Evolutionary conservation across 352 stramenopile species (phyloP).

Genomic region (Phytophthora chlamydospora): DNA sequence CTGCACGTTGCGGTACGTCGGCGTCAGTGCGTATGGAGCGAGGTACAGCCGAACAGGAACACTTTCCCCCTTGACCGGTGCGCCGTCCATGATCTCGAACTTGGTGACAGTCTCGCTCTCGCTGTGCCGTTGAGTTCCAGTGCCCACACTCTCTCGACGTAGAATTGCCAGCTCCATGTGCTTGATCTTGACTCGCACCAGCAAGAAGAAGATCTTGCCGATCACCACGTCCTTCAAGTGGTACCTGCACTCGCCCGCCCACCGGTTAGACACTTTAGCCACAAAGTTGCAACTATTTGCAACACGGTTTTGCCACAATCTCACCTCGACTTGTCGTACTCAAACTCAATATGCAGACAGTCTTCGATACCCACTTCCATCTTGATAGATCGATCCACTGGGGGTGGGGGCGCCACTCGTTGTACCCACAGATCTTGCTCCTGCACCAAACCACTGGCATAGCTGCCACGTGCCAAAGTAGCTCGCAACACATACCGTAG

Average conservation of each 20-base stretch:
- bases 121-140: constrained; percentile 80
- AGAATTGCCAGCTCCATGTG: constrained; percentile 99
- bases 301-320: constrained; percentile 6
- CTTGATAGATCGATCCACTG: constrained; percentile 94
- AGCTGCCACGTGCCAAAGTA: constrained; percentile 89
- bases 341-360: constrained; percentile 99
- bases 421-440: constrained; percentile 97
- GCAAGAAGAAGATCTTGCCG: constrained; percentile 98
- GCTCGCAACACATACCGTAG: constrained; percentile 97
- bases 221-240: constrained; percentile 97
- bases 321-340: constrained; percentile 97
- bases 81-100: constrained; percentile 99
- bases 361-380: constrained; percentile 99
- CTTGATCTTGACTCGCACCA: constrained; percentile 99
- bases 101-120: constrained; percentile 98
- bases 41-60: constrained; percentile 98
- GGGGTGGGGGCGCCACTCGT: constrained; percentile 55
- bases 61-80: constrained; percentile 95
- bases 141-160: constrained; percentile 92
- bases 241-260: constrained; percentile 37
- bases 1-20: constrained; percentile 89
- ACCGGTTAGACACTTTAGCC: neutral
- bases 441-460: constrained; percentile 89
- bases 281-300: neutral
- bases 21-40: constrained; percentile 87